Base-by-base conservation (phyloP, 2,329 filamentous ascomycete genomes). In the Ophiostoma angusticollis region DNA sequence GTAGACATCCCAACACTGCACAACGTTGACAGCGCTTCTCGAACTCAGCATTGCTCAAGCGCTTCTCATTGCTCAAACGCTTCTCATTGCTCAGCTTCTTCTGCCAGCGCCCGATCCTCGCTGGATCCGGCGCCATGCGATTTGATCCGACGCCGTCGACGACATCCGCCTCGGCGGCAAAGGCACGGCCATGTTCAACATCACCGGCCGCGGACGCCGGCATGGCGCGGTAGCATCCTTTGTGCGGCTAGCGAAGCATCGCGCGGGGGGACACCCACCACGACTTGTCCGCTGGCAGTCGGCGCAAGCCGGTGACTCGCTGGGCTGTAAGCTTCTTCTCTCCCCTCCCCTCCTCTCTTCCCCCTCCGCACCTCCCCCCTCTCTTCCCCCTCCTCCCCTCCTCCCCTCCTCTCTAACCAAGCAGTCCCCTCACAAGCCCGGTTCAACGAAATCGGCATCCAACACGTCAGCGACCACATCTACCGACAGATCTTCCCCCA, bases 391-490 rank as follows among this genome's bases (percentile, higher is more conserved):
- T n/a, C n/a, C n/a, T n/a, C n/a, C n/a, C n/a, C n/a, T n/a, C n/a
- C n/a, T n/a, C n/a, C n/a, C n/a, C n/a, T n/a, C 8, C 21, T 21
- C 6, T 4, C 39, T 37, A 29, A 37, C 19, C 5, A 3, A 23
- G 11, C 45, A 68, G 64, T 72, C 22, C 53, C 61, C 1, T 70
- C 72, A 6, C 61, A 70, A 41, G 67, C 84, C 35, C 78, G 91
- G 48, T 84, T 81, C 64, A 98, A 93, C 61, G 83, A 93, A 49
- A 87, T 98, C 51, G 85, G 84, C 38, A 84, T 98, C 28, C 91
- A 98, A 61, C 89, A 96, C 53, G 66, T 98, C 49, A 95, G 86
- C 65, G 68, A 71, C 43, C 72, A 87, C 63, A 70, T 98, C 31
- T 84, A 89, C 58, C 56, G 72, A 2, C 91, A 96, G 59, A 63